Percentiles rank a stretch among this genome's conserved stretches.
Conservation (phyloP, 1,139 yeast genomes). For the Suhomyces taliae region DNA sequence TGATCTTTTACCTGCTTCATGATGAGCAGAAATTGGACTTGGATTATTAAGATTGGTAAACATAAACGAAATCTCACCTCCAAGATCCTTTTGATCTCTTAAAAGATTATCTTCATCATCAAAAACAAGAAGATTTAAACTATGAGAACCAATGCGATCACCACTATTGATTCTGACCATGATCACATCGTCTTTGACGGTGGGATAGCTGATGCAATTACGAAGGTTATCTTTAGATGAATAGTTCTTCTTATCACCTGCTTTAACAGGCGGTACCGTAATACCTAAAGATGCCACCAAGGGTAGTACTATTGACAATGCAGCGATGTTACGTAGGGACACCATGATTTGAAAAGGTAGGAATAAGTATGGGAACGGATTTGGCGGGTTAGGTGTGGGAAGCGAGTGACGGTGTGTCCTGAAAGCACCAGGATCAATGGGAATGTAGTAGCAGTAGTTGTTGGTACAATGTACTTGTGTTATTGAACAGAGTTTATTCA, state of each 20-base stretch:
- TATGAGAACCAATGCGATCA: constrained; percentile 33
- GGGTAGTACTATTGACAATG: constrained; percentile 4
- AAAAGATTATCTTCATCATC: constrained; percentile 40
- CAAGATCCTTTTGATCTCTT: constrained; percentile 32
- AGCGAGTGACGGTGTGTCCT: neutral
- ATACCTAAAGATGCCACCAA: constrained; percentile 20
- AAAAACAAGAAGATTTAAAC: constrained; percentile 36
- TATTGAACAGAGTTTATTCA: too few relatives aligned
- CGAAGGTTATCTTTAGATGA: constrained; percentile 29
- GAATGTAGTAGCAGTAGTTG: too few relatives aligned
- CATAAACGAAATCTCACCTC: constrained; percentile 32
- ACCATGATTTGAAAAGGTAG: constrained; percentile 3
- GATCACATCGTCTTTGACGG: constrained; percentile 38
- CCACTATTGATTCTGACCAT: constrained; percentile 35
- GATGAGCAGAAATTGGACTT: constrained; percentile 3
- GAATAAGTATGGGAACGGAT: neutral
- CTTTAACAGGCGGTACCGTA: constrained; percentile 21
- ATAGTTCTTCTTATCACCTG: constrained; percentile 27
- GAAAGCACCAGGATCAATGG: too few relatives aligned
- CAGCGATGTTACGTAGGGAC: constrained; percentile 6
- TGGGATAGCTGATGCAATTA: constrained; percentile 43
- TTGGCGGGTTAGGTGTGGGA: neutral
- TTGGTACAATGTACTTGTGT: too few relatives aligned
- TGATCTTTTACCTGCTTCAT: constrained; percentile 10
- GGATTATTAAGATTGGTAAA: constrained; percentile 35